Percentiles rank a stretch among this genome's conserved stretches.
phyloP scores from a whole-genome alignment of 768 basidiomycete genomes.

The Coprinellus micaceus region DNA sequence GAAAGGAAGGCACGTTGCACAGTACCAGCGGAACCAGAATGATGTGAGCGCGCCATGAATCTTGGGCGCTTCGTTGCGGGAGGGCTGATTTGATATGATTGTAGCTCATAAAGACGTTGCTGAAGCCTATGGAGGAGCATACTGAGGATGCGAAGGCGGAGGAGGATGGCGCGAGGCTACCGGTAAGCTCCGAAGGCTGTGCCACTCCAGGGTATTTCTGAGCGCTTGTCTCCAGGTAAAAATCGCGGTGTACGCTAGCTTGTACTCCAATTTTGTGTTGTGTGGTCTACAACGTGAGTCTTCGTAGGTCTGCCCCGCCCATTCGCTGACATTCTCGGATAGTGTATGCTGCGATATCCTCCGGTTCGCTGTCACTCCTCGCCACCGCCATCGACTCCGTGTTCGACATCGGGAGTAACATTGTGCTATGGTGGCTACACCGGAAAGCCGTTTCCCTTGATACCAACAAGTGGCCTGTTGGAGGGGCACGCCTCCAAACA shows the following conservation, averaged over 20 bases:
- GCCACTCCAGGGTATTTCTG: neutral
- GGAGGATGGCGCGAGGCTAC: constrained; percentile 61
- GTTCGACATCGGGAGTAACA: constrained; percentile 80
- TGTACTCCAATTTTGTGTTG: constrained; percentile 71
- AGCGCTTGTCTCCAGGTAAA: constrained; percentile 53
- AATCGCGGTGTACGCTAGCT: constrained; percentile 82
- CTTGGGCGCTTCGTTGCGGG: neutral
- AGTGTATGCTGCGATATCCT: constrained; percentile 93
- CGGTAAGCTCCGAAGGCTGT: constrained; percentile 41
- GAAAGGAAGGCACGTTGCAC: neutral
- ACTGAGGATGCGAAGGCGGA: constrained; percentile 76
- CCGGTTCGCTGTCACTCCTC: constrained; percentile 78
- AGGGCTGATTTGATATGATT: neutral
- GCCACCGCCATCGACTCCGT: constrained; percentile 89
- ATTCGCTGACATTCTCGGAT: neutral
- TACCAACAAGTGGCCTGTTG: constrained; percentile 85
- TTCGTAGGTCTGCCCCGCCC: too few species aligned
- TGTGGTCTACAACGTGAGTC: constrained; percentile 65
- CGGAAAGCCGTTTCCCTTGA: constrained; percentile 69
- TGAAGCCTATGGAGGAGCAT: constrained; percentile 90
- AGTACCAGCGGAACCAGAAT: constrained; percentile 2
- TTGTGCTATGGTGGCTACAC: constrained; percentile 77
- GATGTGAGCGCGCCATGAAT: neutral
- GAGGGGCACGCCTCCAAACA: constrained; percentile 83
- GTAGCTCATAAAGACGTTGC: constrained; percentile 74